Percentiles rank a stretch among this genome's conserved stretches.
Evolutionary conservation across 2,329 filamentous ascomycete genomes (phyloP).

Genomic region (Colletotrichum navitas): DNA sequence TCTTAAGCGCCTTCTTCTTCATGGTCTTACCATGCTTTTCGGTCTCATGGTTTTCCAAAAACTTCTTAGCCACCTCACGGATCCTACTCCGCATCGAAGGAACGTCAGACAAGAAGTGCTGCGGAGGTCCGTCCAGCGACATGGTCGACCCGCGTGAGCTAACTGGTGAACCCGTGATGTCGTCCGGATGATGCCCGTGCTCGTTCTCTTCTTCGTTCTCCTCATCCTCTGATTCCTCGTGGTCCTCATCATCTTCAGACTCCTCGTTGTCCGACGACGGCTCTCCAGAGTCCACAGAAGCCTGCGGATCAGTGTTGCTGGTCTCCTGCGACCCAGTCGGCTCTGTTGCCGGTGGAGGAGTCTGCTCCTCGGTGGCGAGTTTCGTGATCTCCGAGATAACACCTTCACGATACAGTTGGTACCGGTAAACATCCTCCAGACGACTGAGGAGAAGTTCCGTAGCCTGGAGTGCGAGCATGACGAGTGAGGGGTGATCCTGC

Average conservation of each 20-base stretch:
- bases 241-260: constrained; percentile 60
- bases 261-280: constrained; percentile 60
- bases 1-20: constrained; percentile 82
- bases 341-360: constrained; percentile 49
- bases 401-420: constrained; percentile 97
- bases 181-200: constrained; percentile 58
- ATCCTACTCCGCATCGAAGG: constrained; percentile 79
- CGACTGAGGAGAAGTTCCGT: constrained; percentile 89
- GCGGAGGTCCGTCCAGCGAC: constrained; percentile 69
- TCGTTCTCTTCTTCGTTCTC: constrained; percentile 65
- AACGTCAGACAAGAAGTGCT: constrained; percentile 60
- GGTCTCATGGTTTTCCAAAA: constrained; percentile 85
- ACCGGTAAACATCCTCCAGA: constrained; percentile 88
- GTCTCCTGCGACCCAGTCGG: constrained; percentile 42
- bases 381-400: constrained; percentile 93
- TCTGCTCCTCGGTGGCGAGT: constrained; percentile 69
- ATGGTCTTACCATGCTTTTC: constrained; percentile 78
- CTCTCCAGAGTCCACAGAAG: constrained; percentile 44
- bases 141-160: constrained; percentile 77
- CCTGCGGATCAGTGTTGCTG: constrained; percentile 21
- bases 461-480: constrained; percentile 88
- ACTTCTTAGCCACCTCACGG: constrained; percentile 81
- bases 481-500: constrained; percentile 89
- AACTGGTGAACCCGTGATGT: constrained; percentile 74
- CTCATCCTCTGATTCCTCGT: constrained; percentile 66